A percentile compares a stretch with the other conserved stretches of the same genome.
These are phyloP conservation scores for Ogataea allantospora DNA, from an alignment of 805 yeast genomes.

Conservation along the genomic window DNA sequence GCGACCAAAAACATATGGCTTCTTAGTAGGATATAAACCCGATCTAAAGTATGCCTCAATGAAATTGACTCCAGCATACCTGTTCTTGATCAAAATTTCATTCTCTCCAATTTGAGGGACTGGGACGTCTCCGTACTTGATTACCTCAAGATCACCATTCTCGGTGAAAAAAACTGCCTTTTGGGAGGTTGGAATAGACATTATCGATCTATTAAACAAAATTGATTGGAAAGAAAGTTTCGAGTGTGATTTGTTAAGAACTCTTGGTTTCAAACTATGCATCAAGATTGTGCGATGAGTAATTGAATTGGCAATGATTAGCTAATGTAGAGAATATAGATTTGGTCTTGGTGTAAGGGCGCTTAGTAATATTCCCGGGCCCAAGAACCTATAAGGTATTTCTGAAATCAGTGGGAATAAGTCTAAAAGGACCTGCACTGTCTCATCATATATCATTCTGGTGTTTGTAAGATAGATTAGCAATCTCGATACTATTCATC, in stretches of 20 bases:
- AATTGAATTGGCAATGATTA: too few relatives aligned
- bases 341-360: too few relatives aligned
- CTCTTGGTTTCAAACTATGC: too few relatives aligned
- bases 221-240: neutral
- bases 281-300: too few relatives aligned
- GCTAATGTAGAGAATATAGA: too few relatives aligned
- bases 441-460: too few relatives aligned
- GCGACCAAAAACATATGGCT: conserved; percentile 70
- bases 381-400: too few relatives aligned
- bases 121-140: conserved; percentile 56
- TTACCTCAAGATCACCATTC: conserved; percentile 56
- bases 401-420: too few relatives aligned
- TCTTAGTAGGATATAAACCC: conserved; percentile 64
- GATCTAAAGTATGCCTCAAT: conserved; percentile 80
- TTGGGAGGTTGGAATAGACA: conserved; percentile 50
- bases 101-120: conserved; percentile 55
- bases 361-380: too few relatives aligned
- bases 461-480: too few relatives aligned
- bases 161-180: conserved; percentile 54
- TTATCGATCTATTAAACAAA: neutral
- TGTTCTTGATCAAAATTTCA: conserved; percentile 70
- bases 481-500: too few relatives aligned
- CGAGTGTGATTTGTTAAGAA: neutral
- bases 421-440: too few relatives aligned
- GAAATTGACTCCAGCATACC: conserved; percentile 76